Conservation (phyloP, 1,284 basidiomycete species). For the Peniophora sp. region DNA sequence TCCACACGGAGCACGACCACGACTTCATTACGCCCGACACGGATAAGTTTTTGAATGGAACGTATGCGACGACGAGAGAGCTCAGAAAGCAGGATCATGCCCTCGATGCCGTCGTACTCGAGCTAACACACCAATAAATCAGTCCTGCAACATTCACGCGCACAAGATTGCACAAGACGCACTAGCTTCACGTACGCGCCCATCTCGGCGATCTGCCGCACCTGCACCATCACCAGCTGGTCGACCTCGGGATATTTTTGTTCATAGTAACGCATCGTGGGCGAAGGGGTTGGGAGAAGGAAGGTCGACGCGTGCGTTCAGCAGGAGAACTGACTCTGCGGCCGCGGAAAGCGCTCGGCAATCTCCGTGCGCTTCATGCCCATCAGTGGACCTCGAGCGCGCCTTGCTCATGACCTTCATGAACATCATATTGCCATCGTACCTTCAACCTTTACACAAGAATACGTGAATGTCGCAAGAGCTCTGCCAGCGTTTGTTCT, state of each 20-base stretch:
- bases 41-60: constrained; percentile 96
- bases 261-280: constrained; percentile 73
- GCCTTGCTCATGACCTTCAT: too few relatives aligned
- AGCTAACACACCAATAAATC: constrained; percentile 46
- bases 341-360: too few relatives aligned
- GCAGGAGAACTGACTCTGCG: too few relatives aligned
- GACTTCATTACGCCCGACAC: constrained; percentile 97
- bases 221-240: constrained; percentile 98
- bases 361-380: too few relatives aligned
- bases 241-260: constrained; percentile 85
- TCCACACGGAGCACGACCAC: constrained; percentile 98
- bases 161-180: constrained; percentile 23
- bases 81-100: constrained; percentile 98
- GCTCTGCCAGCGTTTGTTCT: too few relatives aligned
- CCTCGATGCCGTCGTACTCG: constrained; percentile 98
- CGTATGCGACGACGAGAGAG: constrained; percentile 94
- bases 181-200: constrained; percentile 98
- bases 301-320: neutral
- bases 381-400: too few relatives aligned
- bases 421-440: too few relatives aligned
- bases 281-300: neutral
- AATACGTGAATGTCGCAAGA: too few relatives aligned
- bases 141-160: neutral
- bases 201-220: constrained; percentile 99
- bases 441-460: too few relatives aligned